phyloP scores from a whole-genome alignment of 2,329 filamentous ascomycete genomes.

The Colletotrichum brevisporum region DNA sequence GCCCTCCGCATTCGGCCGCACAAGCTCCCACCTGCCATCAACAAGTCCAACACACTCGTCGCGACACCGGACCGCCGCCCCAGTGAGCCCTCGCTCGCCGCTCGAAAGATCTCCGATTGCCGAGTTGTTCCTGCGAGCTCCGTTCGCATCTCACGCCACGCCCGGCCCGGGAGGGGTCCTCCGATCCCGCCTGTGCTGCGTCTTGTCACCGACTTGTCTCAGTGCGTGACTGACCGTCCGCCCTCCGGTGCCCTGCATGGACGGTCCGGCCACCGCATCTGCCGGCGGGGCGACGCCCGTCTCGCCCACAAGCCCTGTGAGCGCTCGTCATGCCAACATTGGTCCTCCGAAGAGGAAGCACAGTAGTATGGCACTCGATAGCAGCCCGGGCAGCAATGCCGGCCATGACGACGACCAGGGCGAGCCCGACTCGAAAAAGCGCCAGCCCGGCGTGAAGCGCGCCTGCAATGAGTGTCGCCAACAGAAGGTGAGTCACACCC shows the following conservation, averaged over 20 bases:
- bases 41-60: constrained; percentile 37
- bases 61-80: constrained; percentile 43
- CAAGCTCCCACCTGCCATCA: constrained; percentile 37
- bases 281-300: constrained; percentile 63
- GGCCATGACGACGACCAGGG: constrained; percentile 70
- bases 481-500: constrained; percentile 77
- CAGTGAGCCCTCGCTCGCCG: constrained; percentile 38
- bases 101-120: constrained; percentile 36
- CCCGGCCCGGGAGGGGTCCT: constrained; percentile 40
- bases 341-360: constrained; percentile 70
- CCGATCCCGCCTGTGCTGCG: constrained; percentile 40
- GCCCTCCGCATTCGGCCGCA: constrained; percentile 42
- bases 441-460: constrained; percentile 80
- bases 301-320: constrained; percentile 70
- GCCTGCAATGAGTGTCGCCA: constrained; percentile 89
- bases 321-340: constrained; percentile 64
- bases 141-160: constrained; percentile 34
- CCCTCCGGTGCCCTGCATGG: constrained; percentile 56
- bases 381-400: constrained; percentile 72
- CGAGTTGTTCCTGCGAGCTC: constrained; percentile 30
- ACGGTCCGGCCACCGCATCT: constrained; percentile 61
- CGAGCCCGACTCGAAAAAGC: constrained; percentile 69
- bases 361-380: constrained; percentile 68
- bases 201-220: constrained; percentile 33
- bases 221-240: constrained; percentile 34